Conservation (phyloP, 139 green algal species). For the Coccomyxa sp. region DNA sequence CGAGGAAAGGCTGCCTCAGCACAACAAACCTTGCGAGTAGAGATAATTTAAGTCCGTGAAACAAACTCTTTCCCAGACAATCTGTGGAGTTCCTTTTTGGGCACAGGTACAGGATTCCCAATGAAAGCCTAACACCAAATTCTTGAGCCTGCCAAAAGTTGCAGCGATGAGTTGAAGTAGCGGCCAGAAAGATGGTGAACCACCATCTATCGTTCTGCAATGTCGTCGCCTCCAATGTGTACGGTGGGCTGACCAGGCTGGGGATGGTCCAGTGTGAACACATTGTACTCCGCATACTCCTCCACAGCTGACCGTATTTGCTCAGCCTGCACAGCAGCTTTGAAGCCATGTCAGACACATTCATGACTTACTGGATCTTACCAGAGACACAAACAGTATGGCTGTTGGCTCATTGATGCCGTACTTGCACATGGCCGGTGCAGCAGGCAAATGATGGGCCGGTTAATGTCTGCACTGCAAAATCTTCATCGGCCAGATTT, state of each 20-base stretch:
- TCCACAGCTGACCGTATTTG: constrained; percentile 1
- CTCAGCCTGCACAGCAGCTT: not conserved
- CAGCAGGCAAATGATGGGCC: not conserved
- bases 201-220: too few relatives aligned
- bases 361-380: not conserved
- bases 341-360: not conserved
- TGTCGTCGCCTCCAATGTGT: not conserved
- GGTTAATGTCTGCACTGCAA: not conserved
- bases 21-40: too few relatives aligned
- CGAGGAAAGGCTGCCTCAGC: too few relatives aligned
- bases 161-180: too few relatives aligned
- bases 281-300: constrained; percentile 12
- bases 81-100: too few relatives aligned
- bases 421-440: not conserved
- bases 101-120: too few relatives aligned
- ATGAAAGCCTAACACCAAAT: too few relatives aligned
- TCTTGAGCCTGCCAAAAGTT: too few relatives aligned
- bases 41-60: too few relatives aligned
- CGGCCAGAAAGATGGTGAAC: too few relatives aligned
- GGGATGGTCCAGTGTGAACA: constrained; percentile 9
- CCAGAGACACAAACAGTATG: not conserved
- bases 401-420: too few relatives aligned
- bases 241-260: constrained; percentile 4
- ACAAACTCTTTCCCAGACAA: too few relatives aligned
- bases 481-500: not conserved